Percentiles rank a stretch among this genome's conserved stretches.
These are phyloP conservation scores for Pythium folliculosum DNA, from an alignment of 352 stramenopile species.

Conservation along the genomic window DNA sequence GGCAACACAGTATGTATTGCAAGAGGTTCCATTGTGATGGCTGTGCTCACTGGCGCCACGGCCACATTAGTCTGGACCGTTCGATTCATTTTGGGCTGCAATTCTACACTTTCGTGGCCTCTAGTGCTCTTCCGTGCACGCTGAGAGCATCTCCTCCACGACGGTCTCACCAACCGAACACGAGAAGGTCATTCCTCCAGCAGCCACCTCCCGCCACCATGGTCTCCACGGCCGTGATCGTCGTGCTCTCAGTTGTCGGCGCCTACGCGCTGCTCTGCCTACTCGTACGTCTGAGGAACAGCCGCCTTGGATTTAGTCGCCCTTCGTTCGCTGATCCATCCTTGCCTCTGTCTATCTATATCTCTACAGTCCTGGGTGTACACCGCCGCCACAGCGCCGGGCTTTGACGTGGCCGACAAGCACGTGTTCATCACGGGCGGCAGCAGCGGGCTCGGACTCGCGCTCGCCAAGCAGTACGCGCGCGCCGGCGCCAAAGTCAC, in stretches of 20 bases:
- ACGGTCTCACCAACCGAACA: no score
- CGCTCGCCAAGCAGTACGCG: conserved; percentile 65
- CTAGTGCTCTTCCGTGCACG: no score
- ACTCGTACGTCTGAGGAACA: conserved; percentile 33
- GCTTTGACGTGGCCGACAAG: conserved; percentile 48
- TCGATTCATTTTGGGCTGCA: no score
- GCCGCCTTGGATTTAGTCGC: no score
- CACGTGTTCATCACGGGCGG: conserved; percentile 63
- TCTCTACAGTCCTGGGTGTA: conserved; percentile 50
- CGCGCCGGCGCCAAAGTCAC: conserved; percentile 51
- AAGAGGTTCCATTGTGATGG: no score
- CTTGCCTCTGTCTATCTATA: not conserved
- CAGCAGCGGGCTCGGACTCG: conserved; percentile 48
- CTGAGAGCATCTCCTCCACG: no score
- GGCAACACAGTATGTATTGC: no score
- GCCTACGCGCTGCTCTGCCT: conserved; percentile 41
- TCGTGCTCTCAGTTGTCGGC: conserved; percentile 1
- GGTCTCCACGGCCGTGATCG: conserved; percentile 10
- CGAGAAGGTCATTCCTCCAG: not conserved
- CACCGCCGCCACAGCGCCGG: conserved; percentile 43
- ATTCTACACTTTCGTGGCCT: no score
- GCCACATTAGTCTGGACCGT: no score
- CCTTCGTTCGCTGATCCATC: not conserved
- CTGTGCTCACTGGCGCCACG: no score
- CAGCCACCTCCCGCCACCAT: not conserved